Evolutionary conservation across 768 basidiomycete species (phyloP).

Genomic region (Suillus americanus): DNA sequence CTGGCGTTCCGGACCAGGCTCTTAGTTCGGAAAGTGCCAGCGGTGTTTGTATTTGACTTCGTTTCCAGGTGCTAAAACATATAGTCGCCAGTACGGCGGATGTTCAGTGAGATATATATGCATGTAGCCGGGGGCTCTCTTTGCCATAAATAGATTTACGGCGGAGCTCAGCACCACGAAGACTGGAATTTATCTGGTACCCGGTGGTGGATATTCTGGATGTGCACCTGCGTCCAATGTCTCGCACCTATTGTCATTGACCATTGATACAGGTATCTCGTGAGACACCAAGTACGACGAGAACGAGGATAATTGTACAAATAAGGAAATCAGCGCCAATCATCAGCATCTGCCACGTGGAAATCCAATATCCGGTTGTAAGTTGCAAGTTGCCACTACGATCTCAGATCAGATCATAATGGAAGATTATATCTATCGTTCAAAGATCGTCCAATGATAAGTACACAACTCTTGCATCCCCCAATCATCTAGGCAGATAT

Average conservation of each 20-base stretch:
- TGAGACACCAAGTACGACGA: not conserved
- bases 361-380: not conserved
- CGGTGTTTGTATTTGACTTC: not conserved
- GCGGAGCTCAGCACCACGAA: no score
- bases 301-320: not conserved
- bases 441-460: not conserved
- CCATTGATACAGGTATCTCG: no score
- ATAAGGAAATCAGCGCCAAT: not conserved
- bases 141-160: no score
- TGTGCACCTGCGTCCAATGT: not conserved
- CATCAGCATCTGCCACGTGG: not conserved
- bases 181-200: not conserved
- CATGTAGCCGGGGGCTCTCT: not conserved
- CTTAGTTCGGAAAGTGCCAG: not conserved
- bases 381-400: not conserved
- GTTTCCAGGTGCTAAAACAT: not conserved
- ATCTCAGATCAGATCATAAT: not conserved
- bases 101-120: not conserved
- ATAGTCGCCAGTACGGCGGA: not conserved
- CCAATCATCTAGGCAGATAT: slow-evolving; percentile 25
- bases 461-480: slow-evolving; percentile 20
- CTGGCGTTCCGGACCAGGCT: not conserved
- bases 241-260: not conserved
- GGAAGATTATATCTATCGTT: not conserved
- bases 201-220: no score